phyloP scores from a whole-genome alignment of 2,329 filamentous ascomycete species.

The Aspergillus japonicus region DNA sequence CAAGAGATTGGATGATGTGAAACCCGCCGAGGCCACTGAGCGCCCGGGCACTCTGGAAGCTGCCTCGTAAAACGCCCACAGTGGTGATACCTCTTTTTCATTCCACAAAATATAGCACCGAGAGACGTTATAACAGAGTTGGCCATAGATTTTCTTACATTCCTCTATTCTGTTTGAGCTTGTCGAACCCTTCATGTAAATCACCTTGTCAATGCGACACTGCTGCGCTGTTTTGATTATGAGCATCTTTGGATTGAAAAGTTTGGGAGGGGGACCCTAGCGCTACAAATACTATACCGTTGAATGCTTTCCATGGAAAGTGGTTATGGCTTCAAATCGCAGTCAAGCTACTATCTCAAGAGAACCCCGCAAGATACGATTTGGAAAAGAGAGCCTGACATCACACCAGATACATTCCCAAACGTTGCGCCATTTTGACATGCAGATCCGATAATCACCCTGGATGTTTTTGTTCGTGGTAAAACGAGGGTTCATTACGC shows the following conservation, averaged over 20 bases:
- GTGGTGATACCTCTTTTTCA: background rate
- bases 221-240: background rate
- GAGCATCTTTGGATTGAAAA: background rate
- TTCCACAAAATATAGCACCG: background rate
- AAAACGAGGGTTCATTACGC: no score
- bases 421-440: background rate
- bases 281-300: background rate
- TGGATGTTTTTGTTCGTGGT: no score
- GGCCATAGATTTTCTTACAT: constrained; percentile 15
- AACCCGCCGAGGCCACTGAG: constrained; percentile 43
- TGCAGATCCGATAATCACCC: background rate
- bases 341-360: background rate
- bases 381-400: background rate
- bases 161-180: constrained; percentile 3
- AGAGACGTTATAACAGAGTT: constrained; percentile 15
- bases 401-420: background rate
- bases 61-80: constrained; percentile 20
- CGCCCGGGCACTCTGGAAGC: constrained; percentile 43
- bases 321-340: background rate
- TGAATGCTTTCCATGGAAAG: background rate
- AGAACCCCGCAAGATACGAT: background rate
- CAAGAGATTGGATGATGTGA: constrained; percentile 39
- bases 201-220: background rate
- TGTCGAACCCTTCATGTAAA: background rate
- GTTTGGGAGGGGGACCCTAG: background rate